Conservation (phyloP, 352 stramenopile species). For the Phytophthora idaei region DNA sequence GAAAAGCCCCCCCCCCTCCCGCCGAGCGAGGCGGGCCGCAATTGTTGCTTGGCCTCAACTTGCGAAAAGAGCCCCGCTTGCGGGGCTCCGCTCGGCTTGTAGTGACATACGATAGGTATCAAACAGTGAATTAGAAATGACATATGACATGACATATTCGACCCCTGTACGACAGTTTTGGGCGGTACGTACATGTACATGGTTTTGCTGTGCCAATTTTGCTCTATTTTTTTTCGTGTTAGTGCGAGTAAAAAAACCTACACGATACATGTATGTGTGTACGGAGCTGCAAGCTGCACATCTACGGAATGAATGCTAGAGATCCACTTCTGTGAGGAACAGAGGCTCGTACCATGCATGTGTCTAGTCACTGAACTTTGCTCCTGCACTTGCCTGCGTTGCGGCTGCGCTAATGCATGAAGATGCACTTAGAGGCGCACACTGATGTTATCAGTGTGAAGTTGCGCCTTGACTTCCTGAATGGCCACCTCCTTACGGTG, state of each 20-base stretch:
- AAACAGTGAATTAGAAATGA: too few species aligned
- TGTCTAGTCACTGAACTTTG: constrained; percentile 3
- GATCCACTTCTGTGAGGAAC: constrained; percentile 5
- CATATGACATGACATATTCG: too few species aligned
- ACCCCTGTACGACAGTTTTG: too few species aligned
- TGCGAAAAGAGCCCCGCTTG: too few species aligned
- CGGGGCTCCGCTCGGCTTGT: too few species aligned
- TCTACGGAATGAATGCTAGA: constrained; percentile 3
- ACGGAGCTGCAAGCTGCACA: constrained; percentile 12
- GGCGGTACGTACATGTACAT: neutral
- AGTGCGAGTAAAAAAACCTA: constrained; percentile 8
- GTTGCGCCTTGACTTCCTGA: constrained; percentile 92
- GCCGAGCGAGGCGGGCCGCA: too few species aligned
- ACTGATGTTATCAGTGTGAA: constrained; percentile 75
- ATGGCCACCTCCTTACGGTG: constrained; percentile 97
- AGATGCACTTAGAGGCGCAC: constrained; percentile 56
- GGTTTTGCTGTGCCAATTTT: constrained; percentile 15
- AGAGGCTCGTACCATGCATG: neutral
- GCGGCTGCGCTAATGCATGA: constrained; percentile 15
- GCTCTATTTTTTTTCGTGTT: constrained; percentile 31
- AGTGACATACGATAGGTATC: too few species aligned
- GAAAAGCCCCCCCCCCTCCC: too few species aligned
- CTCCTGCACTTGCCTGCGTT: constrained; percentile 1
- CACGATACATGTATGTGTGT: constrained; percentile 13
- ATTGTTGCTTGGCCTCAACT: too few species aligned